Conservation (phyloP, 306 rosid species). For the Abrus precatorius region DNA sequence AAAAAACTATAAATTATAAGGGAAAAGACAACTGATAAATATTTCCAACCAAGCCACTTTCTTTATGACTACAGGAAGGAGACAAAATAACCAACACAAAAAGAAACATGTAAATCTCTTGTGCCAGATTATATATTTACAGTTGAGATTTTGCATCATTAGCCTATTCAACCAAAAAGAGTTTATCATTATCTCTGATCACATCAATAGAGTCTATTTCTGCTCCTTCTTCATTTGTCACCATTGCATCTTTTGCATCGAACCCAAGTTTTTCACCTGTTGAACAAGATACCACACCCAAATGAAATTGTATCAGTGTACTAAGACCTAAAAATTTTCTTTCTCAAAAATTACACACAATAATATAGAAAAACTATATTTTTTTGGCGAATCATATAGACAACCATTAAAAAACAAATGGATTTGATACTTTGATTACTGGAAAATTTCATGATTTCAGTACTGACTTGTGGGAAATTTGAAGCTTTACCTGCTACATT, state of each 20-base stretch:
- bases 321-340: not conserved
- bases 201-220: slow-evolving; percentile 79
- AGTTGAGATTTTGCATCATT: slow-evolving; percentile 36
- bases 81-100: slow-evolving; percentile 10
- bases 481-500: slow-evolving; percentile 71
- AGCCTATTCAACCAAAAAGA: slow-evolving; percentile 61
- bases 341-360: slow-evolving; percentile 1
- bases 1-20: slow-evolving; percentile 20
- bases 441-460: not conserved
- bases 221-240: slow-evolving; percentile 84
- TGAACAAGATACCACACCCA: slow-evolving; percentile 24
- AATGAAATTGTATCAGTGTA: slow-evolving; percentile 4
- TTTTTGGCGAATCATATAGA: not conserved
- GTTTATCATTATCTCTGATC: slow-evolving; percentile 87
- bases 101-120: not conserved
- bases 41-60: slow-evolving; percentile 6
- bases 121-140: slow-evolving; percentile 27
- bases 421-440: not conserved
- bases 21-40: not conserved
- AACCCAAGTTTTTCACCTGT: slow-evolving; percentile 79
- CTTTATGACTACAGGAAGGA: slow-evolving; percentile 22
- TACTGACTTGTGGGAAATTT: slow-evolving; percentile 9
- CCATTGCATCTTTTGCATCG: slow-evolving; percentile 58
- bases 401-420: slow-evolving; percentile 5
- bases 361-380: not conserved